phyloP scores from a whole-genome alignment of 2,329 filamentous ascomycete genomes.

The Xylaria sp. region DNA sequence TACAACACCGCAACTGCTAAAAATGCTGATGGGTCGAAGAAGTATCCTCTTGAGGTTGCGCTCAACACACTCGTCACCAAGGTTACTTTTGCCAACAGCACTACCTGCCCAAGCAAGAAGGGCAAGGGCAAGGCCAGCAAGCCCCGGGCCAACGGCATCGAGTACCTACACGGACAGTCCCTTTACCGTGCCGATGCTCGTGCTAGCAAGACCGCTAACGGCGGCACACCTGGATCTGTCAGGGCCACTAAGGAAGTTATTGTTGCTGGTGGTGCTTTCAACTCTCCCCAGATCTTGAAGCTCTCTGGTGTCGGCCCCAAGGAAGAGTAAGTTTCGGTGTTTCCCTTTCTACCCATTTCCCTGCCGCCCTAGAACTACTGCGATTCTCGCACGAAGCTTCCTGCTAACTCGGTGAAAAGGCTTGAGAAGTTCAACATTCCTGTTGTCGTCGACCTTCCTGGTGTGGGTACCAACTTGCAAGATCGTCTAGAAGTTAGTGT shows the following conservation, averaged over 20 bases:
- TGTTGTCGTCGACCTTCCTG: conserved; percentile 55
- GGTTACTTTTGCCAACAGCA: conserved; percentile 45
- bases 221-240: conserved; percentile 21
- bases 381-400: not conserved
- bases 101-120: conserved; percentile 6
- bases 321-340: conserved; percentile 41
- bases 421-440: conserved; percentile 52
- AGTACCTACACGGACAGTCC: conserved; percentile 26
- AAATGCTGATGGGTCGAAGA: conserved; percentile 49
- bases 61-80: conserved; percentile 49
- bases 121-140: conserved; percentile 28
- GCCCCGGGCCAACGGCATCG: conserved; percentile 35
- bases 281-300: conserved; percentile 60
- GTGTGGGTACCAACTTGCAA: conserved; percentile 60
- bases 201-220: not conserved
- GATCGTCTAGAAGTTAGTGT: conserved; percentile 55
- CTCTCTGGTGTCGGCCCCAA: conserved; percentile 57
- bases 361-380: not conserved
- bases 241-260: conserved; percentile 39
- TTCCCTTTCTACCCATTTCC: not conserved
- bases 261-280: conserved; percentile 51
- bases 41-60: conserved; percentile 47
- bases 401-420: conserved; percentile 7
- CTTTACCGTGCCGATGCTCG: conserved; percentile 26
- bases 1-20: conserved; percentile 48